Evolutionary conservation across 2,329 filamentous ascomycete genomes (phyloP).

Genomic region (Penicillium carneum): DNA sequence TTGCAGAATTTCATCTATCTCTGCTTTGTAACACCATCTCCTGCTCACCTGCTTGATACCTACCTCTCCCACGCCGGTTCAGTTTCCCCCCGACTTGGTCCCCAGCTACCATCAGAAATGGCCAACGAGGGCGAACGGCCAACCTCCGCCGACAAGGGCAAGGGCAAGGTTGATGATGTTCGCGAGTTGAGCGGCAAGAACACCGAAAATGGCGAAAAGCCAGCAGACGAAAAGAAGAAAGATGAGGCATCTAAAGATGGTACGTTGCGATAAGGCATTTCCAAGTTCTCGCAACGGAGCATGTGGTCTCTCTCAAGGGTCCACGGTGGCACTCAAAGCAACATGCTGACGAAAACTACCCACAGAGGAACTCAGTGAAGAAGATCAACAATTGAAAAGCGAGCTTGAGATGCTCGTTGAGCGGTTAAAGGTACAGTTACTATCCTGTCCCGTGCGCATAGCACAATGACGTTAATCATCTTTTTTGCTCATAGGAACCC

Average conservation of each 20-base stretch:
- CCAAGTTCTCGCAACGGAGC: constrained; percentile 18
- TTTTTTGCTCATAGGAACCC: constrained; percentile 68
- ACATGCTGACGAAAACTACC: constrained; percentile 43
- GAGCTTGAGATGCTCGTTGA: constrained; percentile 98
- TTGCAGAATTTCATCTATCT: constrained; percentile 29
- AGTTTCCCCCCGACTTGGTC: constrained; percentile 35
- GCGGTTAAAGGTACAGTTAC: constrained; percentile 75
- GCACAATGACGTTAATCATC: constrained; percentile 40
- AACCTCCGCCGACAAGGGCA: constrained; percentile 89
- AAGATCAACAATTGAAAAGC: constrained; percentile 96
- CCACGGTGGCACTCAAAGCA: constrained; percentile 38
- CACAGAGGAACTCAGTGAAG: constrained; percentile 90
- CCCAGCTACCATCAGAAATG: constrained; percentile 65
- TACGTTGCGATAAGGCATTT: constrained; percentile 46
- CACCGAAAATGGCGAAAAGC: constrained; percentile 71
- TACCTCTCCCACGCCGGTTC: constrained; percentile 16
- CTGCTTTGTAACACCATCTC: constrained; percentile 22
- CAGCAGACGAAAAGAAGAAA: constrained; percentile 75
- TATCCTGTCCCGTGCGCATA: constrained; percentile 13
- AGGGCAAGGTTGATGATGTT: constrained; percentile 82
- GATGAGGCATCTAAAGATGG: constrained; percentile 71
- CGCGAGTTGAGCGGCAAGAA: constrained; percentile 66
- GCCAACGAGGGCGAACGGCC: constrained; percentile 90
- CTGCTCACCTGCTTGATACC: constrained; percentile 12
- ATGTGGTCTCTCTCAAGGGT: constrained; percentile 20